Percentiles rank a stretch among this genome's conserved stretches.
Evolutionary conservation across 768 basidiomycete genomes (phyloP).

Genomic region (Lactarius sp.): DNA sequence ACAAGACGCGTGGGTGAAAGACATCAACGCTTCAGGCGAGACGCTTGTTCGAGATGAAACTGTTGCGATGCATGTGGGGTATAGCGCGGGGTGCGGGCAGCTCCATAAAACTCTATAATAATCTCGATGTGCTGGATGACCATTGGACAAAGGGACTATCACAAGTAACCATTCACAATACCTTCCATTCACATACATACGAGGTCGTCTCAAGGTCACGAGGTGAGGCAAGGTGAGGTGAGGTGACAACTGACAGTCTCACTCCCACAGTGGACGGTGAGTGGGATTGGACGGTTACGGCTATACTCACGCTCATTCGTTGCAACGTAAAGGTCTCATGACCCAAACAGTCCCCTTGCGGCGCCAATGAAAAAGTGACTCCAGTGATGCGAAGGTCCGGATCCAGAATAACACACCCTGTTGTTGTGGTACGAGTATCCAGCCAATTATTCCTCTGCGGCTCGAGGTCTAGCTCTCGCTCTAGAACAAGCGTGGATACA

Average conservation of each 20-base stretch:
- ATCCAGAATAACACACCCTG: neutral
- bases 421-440: neutral
- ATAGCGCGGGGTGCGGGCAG: conserved; percentile 17
- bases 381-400: conserved; percentile 14
- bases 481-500: neutral
- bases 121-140: neutral
- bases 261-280: neutral
- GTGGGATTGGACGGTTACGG: neutral
- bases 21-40: conserved; percentile 4
- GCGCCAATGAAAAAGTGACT: conserved; percentile 19
- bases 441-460: neutral
- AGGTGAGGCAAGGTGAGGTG: conserved; percentile 15
- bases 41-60: conserved; percentile 12
- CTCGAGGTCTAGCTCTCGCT: neutral
- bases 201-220: neutral
- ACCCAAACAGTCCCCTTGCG: conserved; percentile 7
- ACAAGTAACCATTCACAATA: neutral
- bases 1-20: conserved; percentile 21
- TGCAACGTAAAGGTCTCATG: conserved; percentile 10
- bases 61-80: conserved; percentile 21
- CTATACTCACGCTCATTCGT: conserved; percentile 1
- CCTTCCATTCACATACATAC: conserved; percentile 4
- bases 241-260: neutral
- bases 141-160: neutral
- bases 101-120: conserved; percentile 1